Evolutionary conservation across 345 rosid genomes (phyloP), one percentile per base, ranked within the genome.

Genomic region (Balakata baccata): DNA sequence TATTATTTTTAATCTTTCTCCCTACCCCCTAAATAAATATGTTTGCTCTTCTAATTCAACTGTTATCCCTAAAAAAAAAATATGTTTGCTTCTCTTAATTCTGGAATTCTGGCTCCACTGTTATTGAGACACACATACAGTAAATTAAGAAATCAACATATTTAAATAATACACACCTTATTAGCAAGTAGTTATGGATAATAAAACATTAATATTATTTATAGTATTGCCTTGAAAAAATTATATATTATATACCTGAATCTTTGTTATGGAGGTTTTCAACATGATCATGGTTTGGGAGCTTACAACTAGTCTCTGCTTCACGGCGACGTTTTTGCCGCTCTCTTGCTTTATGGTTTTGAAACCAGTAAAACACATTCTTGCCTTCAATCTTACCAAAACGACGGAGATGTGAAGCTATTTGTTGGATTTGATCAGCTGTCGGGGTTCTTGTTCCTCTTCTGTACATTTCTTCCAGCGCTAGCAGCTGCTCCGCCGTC

Each of bases 281-380:
- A 29, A 16, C 1, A 10, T 63, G 60, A 71, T 65, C 25, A 45
- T 29, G 57, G 10, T 46, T 69, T 76, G 43, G 45, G 64, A 81
- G 57, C 60, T 67, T 67, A 66, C 0, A 25, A 17, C 11, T 29
- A 8, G 71, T 13, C 45, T 83, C 79, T 5, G 6, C 52, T 66
- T 58, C 58, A n/a, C 59, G 66, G 12, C 66, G 77, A 0, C 65
- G 77, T 74, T 52, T 61, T 18, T 62, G 64, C 60, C 73, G 49
- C 37, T 72, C 77, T 67, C 74, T 70, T n/a, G 79, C 74, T 66
- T 76, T 75, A 10, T 75, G 78, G 54, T 75, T 75, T 53, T 76
- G 79, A 70, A 76, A 76, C 79, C 74, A 76, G 57, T 70, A 75
- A 34, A 68, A 75, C n/a, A 75, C 78, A 61, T 75, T 75, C 74